These are phyloP conservation scores for Achaetomium macrosporum DNA, from an alignment of 2,329 filamentous ascomycete species.

Conservation along the genomic window DNA sequence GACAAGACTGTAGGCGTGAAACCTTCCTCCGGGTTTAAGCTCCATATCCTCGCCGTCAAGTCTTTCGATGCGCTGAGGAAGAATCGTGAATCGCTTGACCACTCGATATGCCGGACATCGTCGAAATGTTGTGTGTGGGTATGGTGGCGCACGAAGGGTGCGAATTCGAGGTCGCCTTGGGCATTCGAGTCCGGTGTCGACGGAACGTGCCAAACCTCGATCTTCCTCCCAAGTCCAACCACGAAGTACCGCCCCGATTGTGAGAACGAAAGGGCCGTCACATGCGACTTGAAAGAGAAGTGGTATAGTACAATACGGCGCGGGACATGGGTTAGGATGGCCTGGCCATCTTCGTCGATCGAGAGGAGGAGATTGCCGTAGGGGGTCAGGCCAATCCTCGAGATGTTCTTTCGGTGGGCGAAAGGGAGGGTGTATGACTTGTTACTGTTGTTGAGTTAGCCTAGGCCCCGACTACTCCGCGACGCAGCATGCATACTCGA, in stretches of 20 bases:
- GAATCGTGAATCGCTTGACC: constrained; percentile 95
- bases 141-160: constrained; percentile 85
- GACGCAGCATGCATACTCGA: constrained; percentile 47
- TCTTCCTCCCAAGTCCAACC: constrained; percentile 76
- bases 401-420: constrained; percentile 89
- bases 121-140: constrained; percentile 88
- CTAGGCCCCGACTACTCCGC: not conserved
- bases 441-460: constrained; percentile 51
- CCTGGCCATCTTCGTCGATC: constrained; percentile 88
- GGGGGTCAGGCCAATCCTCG: constrained; percentile 80
- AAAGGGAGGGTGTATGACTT: constrained; percentile 85
- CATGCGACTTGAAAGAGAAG: constrained; percentile 84
- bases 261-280: constrained; percentile 82
- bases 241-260: constrained; percentile 88
- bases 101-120: constrained; percentile 76
- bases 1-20: constrained; percentile 86
- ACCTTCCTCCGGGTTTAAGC: constrained; percentile 75
- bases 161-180: constrained; percentile 84
- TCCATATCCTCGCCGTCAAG: constrained; percentile 92
- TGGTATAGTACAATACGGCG: constrained; percentile 85
- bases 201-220: constrained; percentile 95
- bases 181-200: constrained; percentile 75
- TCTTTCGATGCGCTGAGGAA: constrained; percentile 91
- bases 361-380: constrained; percentile 88
- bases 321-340: constrained; percentile 85